These are phyloP conservation scores for Dioscorea alata DNA, from an alignment of 106 monocot genomes.

Conservation along the genomic window DNA sequence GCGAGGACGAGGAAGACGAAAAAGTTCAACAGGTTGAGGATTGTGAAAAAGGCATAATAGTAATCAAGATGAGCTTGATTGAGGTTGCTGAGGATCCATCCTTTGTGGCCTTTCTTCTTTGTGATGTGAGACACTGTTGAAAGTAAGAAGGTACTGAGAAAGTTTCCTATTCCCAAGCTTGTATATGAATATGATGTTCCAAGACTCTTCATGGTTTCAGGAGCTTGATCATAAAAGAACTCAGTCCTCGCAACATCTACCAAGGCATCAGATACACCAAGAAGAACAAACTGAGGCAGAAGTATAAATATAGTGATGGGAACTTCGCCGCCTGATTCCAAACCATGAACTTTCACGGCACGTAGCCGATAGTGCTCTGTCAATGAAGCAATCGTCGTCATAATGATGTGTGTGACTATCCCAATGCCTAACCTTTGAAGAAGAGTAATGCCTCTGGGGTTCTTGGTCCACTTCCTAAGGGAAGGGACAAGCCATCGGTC, in stretches of 20 bases:
- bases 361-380: conserved; percentile 20
- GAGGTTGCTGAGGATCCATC: conserved; percentile 67
- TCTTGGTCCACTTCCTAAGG: conserved; percentile 17
- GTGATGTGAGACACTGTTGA: conserved; percentile 38
- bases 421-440: conserved; percentile 37
- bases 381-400: conserved; percentile 23
- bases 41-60: conserved; percentile 58
- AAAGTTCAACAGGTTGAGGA: conserved; percentile 47
- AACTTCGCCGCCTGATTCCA: conserved; percentile 12
- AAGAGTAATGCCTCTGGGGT: conserved; percentile 39
- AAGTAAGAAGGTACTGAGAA: conserved; percentile 60
- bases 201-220: conserved; percentile 56
- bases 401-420: conserved; percentile 19
- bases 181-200: conserved; percentile 57
- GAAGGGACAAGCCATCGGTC: conserved; percentile 24
- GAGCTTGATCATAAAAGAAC: conserved; percentile 44
- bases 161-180: conserved; percentile 59
- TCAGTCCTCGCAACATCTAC: conserved; percentile 33
- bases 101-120: conserved; percentile 17
- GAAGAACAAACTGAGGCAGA: conserved; percentile 34
- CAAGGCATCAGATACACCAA: conserved; percentile 39
- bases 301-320: conserved; percentile 34
- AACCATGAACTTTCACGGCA: conserved; percentile 16
- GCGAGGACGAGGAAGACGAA: conserved; percentile 33
- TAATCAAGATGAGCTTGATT: conserved; percentile 65